Evolutionary conservation across 108 stramenopile genomes (phyloP).

Genomic region (Parmales sp.): DNA sequence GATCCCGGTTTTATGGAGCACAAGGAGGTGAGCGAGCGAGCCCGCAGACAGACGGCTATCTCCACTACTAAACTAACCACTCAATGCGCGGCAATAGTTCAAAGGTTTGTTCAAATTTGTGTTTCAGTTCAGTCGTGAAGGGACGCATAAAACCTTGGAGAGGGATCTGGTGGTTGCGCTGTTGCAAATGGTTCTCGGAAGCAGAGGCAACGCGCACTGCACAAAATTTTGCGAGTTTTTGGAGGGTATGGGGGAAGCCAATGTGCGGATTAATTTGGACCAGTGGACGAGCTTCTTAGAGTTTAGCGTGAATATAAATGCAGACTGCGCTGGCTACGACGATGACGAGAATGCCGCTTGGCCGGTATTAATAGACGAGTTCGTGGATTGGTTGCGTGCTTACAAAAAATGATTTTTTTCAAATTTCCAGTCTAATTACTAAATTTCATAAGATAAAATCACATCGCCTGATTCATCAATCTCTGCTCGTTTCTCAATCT

Average conservation of each 20-base stretch:
- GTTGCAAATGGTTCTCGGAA: slow-evolving; percentile 47
- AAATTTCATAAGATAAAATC: background rate
- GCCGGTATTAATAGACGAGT: slow-evolving; percentile 74
- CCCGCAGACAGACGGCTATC: too few relatives aligned
- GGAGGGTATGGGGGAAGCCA: slow-evolving; percentile 37
- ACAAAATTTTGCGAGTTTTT: slow-evolving; percentile 54
- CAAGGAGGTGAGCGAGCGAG: slow-evolving; percentile 50
- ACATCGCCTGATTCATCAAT: background rate
- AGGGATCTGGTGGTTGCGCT: slow-evolving; percentile 73
- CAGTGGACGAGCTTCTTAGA: slow-evolving; percentile 77
- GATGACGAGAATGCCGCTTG: slow-evolving; percentile 58
- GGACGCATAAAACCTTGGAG: slow-evolving; percentile 81
- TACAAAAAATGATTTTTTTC: background rate
- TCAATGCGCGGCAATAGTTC: too few relatives aligned
- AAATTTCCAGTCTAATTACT: background rate
- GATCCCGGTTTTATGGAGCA: slow-evolving; percentile 78
- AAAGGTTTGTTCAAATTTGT: slow-evolving; percentile 28
- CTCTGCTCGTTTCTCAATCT: background rate
- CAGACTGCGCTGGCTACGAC: slow-evolving; percentile 48
- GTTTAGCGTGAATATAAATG: slow-evolving; percentile 47
- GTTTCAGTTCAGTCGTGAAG: slow-evolving; percentile 43
- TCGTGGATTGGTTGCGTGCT: slow-evolving; percentile 68
- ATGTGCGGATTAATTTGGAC: slow-evolving; percentile 64
- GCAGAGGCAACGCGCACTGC: slow-evolving; percentile 38
- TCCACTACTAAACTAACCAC: too few relatives aligned